Base-by-base conservation (phyloP, 345 rosid genomes). In the Populus tremula region DNA sequence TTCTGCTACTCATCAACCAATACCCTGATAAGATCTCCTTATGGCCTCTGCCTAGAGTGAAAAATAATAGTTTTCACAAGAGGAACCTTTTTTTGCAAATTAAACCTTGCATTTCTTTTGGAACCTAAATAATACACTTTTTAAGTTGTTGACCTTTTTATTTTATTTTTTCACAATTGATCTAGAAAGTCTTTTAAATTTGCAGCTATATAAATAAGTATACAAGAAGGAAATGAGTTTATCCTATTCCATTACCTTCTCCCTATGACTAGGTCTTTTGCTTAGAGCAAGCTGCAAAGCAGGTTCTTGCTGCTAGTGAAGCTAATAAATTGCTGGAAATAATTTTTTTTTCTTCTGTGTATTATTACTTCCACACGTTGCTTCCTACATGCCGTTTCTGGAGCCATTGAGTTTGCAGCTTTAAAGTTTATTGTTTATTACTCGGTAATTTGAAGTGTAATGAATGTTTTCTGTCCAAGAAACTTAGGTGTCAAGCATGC, bases 371-470 rank as follows among this genome's bases (percentile, higher is more conserved):
- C 4, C 12, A 69, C 1, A 5, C 21, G 5, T 6, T 67, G 12
- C 47, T 67, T 67, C 47, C 70, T 21, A 36, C 47, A 38, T 67
- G 70, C 23, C 41, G 45, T 67, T 67, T 38, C 2, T 31, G 29
- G 47, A 43, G 36, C 54, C 56, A 14, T 67, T 11, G 47, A 29
- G 45, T 74, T 64, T 47, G 21, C 63, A 75, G 47, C 75, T 74
- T 43, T 63, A 25, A 62, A 18, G 45, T 49, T 66, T 49, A 25
- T 7, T 25, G 7, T 47, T 49, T 27, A 47, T 63, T 53, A 18
- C 3, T 6, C 8, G 2, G 53, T 59, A 41, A 38, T 59, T 61
- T 8, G 12, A 47, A 10, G 8, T 13, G 29, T 64, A 29, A 29
- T 18, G 38, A 67, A 16, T 74, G 41, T 70, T 79, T 27, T 33